Base-by-base conservation (phyloP, 495 filamentous ascomycete species). In the Cercophora newfieldiana region DNA sequence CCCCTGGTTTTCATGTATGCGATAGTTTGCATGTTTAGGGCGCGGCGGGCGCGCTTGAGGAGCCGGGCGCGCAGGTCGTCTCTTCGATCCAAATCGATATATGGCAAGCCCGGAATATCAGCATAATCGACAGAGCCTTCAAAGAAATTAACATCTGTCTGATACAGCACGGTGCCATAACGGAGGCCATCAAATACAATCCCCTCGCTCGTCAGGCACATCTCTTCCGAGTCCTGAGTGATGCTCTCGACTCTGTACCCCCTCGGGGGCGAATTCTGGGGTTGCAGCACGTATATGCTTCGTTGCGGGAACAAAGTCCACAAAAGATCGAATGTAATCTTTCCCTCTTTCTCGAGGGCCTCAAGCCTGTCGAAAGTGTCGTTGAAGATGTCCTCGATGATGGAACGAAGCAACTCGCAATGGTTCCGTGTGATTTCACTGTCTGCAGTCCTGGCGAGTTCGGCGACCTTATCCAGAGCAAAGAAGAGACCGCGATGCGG, bases 281-380 rank as follows among this genome's bases (percentile, higher is more conserved):
- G 7, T 8, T n/a, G 26, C 10, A 7, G 10, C 14, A 22, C 61
- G 50, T 31, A 68, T 5, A 61, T 58, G 57, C 56, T 48, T 12
- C 26, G 19, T 50, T 61, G 19, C 1, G 66, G 66, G 37, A 65
- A 68, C 18, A 68, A 28, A 14, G 66, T 68, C 66, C 66, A 68
- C 26, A 68, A 47, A 19, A 64, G 61, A 0, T 68, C 26, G 18
- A 29, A 61, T 14, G 61, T 65, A 48, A 68, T 68, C 21, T 55
- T 56, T 12, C 61, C 55, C 16, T 68, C 49, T 26, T 29, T 48
- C 3, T 68, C 62, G 29, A 65, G 61, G 29, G 33, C 26, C 61
- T 68, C 66, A 24, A 64, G 54, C 54, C 54, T 22, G 12, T 64
- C 61, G 10, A 68, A 31, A 8, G 19, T 56, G 31, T 60, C 66